Evolutionary conservation across 305 asterid genomes (phyloP), one percentile per base, ranked within the genome.

Genomic region (Petunia hybrid): DNA sequence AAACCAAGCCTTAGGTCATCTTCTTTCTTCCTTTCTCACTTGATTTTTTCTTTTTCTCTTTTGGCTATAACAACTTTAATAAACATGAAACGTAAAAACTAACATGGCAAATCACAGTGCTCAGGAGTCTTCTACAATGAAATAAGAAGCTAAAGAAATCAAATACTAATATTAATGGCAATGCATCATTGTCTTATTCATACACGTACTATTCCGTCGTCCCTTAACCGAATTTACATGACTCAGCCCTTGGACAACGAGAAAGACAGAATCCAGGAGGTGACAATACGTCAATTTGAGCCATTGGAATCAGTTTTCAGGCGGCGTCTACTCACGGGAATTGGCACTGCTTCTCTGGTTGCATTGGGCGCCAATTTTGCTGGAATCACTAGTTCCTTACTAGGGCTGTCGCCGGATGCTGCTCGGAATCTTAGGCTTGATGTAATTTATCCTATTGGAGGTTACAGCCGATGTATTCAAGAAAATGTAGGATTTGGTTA

Each of bases 331-430:
- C 89, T 93, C 65, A 81, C 90, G 0, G 95, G 98, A 63, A 78
- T 88, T 68, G 90, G 90, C 83, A 84, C 94, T 51, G 93, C 97
- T 83, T 89, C 97, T 82, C 68, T 92, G n/a, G 84, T 92, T 46
- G 93, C 97, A 6, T 77, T 86, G 8, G 98, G 98, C 7, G 97
- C 97, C 79, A 91, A 95, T 87, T 91, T 93, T 81, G 89, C 89
- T 31, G 98, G 97, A 80, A 67, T 88, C 63, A 90, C 98, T 7
- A 95, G 94, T 85, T 89, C 87, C 79, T 85, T 95, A 43, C 90
- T 95, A 10, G 92, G 99, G 6, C 84, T 92, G 85, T 89, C 89
- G 61, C 98, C 97, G 70, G 93, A 89, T 59, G 80, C 83, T 66
- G 92, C 93, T 82, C 92, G 95, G 87, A 84, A 84, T 40, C 89